Base-by-base conservation (phyloP, 1,139 yeast species). In the Yamadazyma epiphylla region DNA sequence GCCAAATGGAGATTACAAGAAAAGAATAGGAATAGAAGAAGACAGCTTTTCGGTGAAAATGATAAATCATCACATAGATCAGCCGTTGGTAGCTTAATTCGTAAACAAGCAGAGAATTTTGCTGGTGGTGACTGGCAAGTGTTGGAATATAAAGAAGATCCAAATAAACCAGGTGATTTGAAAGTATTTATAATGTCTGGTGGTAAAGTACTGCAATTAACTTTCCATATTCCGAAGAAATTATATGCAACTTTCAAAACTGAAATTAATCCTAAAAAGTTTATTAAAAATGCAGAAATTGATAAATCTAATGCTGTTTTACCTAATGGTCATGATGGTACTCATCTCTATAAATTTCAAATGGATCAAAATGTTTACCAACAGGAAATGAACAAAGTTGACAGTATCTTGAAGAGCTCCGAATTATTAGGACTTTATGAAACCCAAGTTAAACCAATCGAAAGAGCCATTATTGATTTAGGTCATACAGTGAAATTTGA, bases 71-170 rank as follows among this genome's bases (percentile, higher is more conserved):
- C 72, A 2, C 62, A 58, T 31, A 51, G 75, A 37, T 64, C 73
- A 5, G 63, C 79, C 1, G 77, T 88, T 27, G 85, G 91, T 5
- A 74, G 75, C 16, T 69, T 87, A 61, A 65, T 88, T 29, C 73
- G 84, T 36, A 74, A 74, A 35, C 94, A 85, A 48, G 94, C 95
- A 0, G 95, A 83, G 48, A 68, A 62, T 49, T 77, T 81, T 47
- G 85, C 86, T 8, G 83, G 80, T 4, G 64, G 84, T 0, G 73
- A 80, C 25, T 91, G 98, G 97, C 88, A 88, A 41, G 70, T 91
- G 28, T 58, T 91, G 29, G 91, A 88, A 47, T 79, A 86, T 46
- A 72, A 74, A 36, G 53, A 64, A 3, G 77, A 71, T 36, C 74
- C 80, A 0, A 49, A 61, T 13, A 71, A 60, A 35, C 83, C 88